Evolutionary conservation across 441 rosid species (phyloP).

Genomic region (Gossypium gossypioides): DNA sequence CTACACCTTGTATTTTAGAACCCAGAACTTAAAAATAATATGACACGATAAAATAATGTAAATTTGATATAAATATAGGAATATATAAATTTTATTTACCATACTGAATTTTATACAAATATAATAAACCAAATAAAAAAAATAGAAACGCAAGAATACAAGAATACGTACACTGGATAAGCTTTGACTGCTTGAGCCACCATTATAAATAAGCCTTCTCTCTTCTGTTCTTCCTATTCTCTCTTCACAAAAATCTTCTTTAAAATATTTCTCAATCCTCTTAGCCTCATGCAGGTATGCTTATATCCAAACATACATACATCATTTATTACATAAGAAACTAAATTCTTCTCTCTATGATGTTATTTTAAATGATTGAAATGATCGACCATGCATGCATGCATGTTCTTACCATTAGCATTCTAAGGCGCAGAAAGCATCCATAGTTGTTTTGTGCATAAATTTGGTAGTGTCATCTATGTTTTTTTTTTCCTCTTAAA

Average conservation of each 20-base stretch:
- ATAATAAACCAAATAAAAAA: neutral
- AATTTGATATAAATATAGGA: neutral
- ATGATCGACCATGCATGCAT: neutral
- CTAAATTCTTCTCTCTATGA: neutral
- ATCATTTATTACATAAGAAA: neutral
- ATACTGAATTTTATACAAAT: neutral
- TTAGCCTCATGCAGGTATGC: neutral
- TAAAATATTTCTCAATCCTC: neutral
- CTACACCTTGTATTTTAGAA: neutral
- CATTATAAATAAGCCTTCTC: neutral
- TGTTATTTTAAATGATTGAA: neutral
- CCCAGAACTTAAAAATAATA: neutral
- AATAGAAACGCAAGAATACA: neutral
- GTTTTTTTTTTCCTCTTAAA: neutral
- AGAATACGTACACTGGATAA: neutral
- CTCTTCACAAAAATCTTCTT: neutral
- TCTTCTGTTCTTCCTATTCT: neutral
- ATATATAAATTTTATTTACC: neutral
- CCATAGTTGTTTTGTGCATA: neutral
- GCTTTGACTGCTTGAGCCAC: neutral
- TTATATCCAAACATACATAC: neutral
- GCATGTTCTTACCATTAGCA: neutral
- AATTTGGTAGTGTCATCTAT: neutral
- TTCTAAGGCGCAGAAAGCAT: neutral
- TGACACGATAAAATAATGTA: neutral